These are phyloP conservation scores for Blastobotrys aristatus DNA, from an alignment of 1,139 yeast genomes.

Conservation along the genomic window DNA sequence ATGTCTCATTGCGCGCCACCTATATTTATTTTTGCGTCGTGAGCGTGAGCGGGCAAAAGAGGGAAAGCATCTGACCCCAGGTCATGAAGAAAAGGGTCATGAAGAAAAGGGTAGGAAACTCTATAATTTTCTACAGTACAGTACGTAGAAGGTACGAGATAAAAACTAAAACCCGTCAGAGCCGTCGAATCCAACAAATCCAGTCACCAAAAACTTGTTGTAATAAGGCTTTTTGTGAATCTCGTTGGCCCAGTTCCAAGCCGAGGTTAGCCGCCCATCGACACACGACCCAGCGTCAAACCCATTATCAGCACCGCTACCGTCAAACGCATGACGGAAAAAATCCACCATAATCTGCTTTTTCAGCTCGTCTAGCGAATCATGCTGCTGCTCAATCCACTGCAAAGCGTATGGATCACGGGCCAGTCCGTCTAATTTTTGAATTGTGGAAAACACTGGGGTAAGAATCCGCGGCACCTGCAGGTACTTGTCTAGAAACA, in stretches of 20 bases:
- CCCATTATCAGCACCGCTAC: slow-evolving; percentile 73
- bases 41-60: too few species aligned
- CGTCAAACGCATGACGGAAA: slow-evolving; percentile 69
- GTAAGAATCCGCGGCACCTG: slow-evolving; percentile 70
- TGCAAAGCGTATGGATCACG: slow-evolving; percentile 45
- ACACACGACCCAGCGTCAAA: slow-evolving; percentile 77
- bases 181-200: slow-evolving; percentile 74
- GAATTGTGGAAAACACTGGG: slow-evolving; percentile 56
- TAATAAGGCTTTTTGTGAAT: slow-evolving; percentile 59
- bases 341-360: slow-evolving; percentile 57
- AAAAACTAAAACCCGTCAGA: slow-evolving; percentile 52
- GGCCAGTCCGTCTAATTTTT: slow-evolving; percentile 45
- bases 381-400: slow-evolving; percentile 55
- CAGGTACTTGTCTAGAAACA: slow-evolving; percentile 67
- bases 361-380: slow-evolving; percentile 47
- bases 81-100: too few species aligned
- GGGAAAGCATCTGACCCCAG: too few species aligned
- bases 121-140: too few species aligned
- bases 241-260: slow-evolving; percentile 75
- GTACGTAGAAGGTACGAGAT: too few species aligned
- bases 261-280: slow-evolving; percentile 70
- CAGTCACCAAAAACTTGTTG: slow-evolving; percentile 58
- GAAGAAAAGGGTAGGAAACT: too few species aligned
- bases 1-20: too few species aligned
- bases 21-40: too few species aligned